Evolutionary conservation across 2,329 filamentous ascomycete genomes (phyloP).

Genomic region (Beauveria australis): DNA sequence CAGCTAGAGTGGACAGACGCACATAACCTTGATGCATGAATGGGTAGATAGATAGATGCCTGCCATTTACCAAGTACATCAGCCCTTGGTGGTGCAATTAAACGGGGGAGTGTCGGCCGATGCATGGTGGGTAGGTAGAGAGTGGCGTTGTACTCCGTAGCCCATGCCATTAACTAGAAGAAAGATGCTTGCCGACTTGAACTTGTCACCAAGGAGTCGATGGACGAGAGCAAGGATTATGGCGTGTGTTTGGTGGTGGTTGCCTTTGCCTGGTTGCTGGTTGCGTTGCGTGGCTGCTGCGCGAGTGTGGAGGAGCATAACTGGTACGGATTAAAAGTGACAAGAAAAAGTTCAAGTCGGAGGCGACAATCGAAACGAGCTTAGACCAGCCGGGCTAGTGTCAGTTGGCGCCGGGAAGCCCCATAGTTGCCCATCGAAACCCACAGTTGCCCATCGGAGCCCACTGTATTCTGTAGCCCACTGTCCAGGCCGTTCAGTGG

Average conservation of each 20-base stretch:
- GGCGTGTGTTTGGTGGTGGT: too few relatives aligned
- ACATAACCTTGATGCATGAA: neutral
- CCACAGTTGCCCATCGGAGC: neutral
- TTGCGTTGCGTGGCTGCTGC: too few relatives aligned
- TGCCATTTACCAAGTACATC: too few relatives aligned
- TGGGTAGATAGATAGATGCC: neutral
- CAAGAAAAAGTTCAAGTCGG: too few relatives aligned
- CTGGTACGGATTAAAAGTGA: too few relatives aligned
- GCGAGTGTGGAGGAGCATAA: neutral
- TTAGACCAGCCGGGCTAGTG: neutral
- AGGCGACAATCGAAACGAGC: neutral
- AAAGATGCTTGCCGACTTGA: too few relatives aligned
- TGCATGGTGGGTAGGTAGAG: too few relatives aligned
- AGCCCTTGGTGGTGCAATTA: too few relatives aligned
- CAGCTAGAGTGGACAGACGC: neutral
- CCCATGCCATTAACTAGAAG: neutral
- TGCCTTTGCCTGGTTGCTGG: too few relatives aligned
- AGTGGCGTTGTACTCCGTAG: neutral
- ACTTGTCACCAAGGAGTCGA: too few relatives aligned
- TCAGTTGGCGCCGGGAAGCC: neutral
- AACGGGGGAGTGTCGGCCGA: too few relatives aligned
- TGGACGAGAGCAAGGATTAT: too few relatives aligned
- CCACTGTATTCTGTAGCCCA: neutral
- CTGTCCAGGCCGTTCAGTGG: neutral
- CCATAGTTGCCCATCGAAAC: neutral